A percentile compares a stretch with the other conserved stretches of the same genome.
Conservation (phyloP, 257 asterid species). For the Capsicum chinense region DNA sequence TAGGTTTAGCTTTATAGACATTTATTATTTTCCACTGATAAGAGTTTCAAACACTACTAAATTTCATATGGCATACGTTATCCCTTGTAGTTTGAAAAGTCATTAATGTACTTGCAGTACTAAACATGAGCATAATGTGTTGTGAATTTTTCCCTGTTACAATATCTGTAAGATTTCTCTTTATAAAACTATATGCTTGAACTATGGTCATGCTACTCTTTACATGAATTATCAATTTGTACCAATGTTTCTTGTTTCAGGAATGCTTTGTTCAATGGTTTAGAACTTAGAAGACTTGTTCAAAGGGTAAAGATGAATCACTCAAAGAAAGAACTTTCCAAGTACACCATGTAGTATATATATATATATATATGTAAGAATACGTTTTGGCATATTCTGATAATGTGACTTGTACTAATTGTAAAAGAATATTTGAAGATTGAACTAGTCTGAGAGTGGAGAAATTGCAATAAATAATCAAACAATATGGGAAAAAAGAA, state of each 20-base stretch:
- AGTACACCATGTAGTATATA: not conserved
- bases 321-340: constrained; percentile 30
- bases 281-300: constrained; percentile 31
- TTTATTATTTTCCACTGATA: not conserved
- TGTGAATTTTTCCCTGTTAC: not conserved
- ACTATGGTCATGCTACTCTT: constrained; percentile 5
- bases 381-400: constrained; percentile 32
- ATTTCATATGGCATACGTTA: not conserved
- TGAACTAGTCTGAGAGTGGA: constrained; percentile 36
- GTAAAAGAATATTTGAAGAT: constrained; percentile 2
- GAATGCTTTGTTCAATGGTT: not conserved
- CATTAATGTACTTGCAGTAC: not conserved
- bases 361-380: not conserved
- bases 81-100: not conserved
- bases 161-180: not conserved
- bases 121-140: not conserved
- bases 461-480: constrained; percentile 36
- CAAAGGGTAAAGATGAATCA: constrained; percentile 32
- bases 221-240: constrained; percentile 17
- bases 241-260: not conserved
- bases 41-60: not conserved
- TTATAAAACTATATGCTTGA: not conserved
- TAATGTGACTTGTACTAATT: constrained; percentile 20
- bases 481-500: not conserved
- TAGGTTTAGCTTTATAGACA: not conserved